Base-by-base conservation (phyloP, 176 grass and related monocot species). In the Coix lacrymajobi region DNA sequence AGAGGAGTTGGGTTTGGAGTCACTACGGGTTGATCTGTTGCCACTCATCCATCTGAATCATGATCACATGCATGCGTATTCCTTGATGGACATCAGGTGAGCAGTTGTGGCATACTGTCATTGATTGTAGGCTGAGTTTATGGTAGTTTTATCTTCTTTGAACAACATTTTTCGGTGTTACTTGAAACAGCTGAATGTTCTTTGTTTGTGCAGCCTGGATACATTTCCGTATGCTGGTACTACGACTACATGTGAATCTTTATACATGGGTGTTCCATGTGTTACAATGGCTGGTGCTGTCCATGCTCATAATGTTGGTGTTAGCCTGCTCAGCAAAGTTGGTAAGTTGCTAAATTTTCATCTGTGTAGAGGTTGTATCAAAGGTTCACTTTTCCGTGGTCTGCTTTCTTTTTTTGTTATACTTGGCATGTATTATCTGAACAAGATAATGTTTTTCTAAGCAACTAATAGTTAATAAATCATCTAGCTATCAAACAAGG, bases 21-120 rank as follows among this genome's bases (percentile, higher is more conserved):
- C 96, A 43, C 68, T 92, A 78, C 85, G 96, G 61, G 91, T 99
- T 39, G 96, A 99, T 84, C 86, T 99, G 81, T 88, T 99, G 73
- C 93, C 96, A 46, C 88, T 99, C 44, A 99, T 99, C 85, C 93
- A 96, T 86, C 91, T 99, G 70, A 99, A 99, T 61, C 93, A 99
- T 80, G 96, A 99, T 77, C 96, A 99, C 86, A 99, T 99, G 96
- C 96, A 99, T 69, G 93, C 96, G 45, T 99, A 99, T 90, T 99
- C 96, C 52, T 71, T 99, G 61, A 99, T 99, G 89, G 96, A 99
- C 87, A 96, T 99, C 70, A 99, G 96, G 96, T 96, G 38, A 78
- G 68, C 46, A 83, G 19, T 76, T 66, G 51, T 56, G 51, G 3
- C 51, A n/a, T 56, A 56, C 51, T 56, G 15, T 67, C 24, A 72